Percentiles rank a stretch among this genome's conserved stretches.
Evolutionary conservation across 768 basidiomycete species (phyloP).

Genomic region (Tylopilus plumbeoviolaceoides): DNA sequence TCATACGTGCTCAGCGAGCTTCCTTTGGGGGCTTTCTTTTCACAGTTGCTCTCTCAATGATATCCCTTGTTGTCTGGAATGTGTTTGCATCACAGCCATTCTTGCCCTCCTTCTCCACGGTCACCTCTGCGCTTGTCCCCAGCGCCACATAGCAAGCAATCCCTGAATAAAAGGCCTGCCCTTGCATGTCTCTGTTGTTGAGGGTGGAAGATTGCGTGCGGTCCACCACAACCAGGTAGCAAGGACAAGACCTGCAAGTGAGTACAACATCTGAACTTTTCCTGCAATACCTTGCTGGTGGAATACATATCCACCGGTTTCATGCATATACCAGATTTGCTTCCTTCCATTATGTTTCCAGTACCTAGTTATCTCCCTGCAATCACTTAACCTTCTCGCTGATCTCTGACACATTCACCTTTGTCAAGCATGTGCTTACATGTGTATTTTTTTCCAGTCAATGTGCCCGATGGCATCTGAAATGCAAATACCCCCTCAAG

Average conservation of each 20-base stretch:
- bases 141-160: slow-evolving; percentile 19
- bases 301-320: slow-evolving; percentile 12
- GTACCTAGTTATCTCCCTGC: slow-evolving; percentile 14
- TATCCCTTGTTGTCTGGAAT: slow-evolving; percentile 9
- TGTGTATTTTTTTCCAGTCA: slow-evolving; percentile 30
- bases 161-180: slow-evolving; percentile 50
- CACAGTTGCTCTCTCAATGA: slow-evolving; percentile 10
- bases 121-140: slow-evolving; percentile 20
- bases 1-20: slow-evolving; percentile 20
- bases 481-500: slow-evolving; percentile 67
- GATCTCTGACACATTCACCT: slow-evolving; percentile 20
- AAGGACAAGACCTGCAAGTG: slow-evolving; percentile 75
- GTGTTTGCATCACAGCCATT: slow-evolving; percentile 22
- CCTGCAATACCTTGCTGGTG: slow-evolving; percentile 2
- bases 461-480: no score
- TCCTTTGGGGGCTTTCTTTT: slow-evolving; percentile 6
- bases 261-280: slow-evolving; percentile 27
- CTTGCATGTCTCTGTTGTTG: slow-evolving; percentile 65
- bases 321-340: slow-evolving; percentile 9
- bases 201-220: no score
- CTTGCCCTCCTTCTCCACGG: slow-evolving; percentile 28
- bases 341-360: not conserved
- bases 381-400: slow-evolving; percentile 23
- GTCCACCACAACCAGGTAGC: no score
- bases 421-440: slow-evolving; percentile 18